Percentiles rank a stretch among this genome's conserved stretches.
Conservation (phyloP, 2,329 filamentous ascomycete species). For the Aspergillus hiratsukae region DNA sequence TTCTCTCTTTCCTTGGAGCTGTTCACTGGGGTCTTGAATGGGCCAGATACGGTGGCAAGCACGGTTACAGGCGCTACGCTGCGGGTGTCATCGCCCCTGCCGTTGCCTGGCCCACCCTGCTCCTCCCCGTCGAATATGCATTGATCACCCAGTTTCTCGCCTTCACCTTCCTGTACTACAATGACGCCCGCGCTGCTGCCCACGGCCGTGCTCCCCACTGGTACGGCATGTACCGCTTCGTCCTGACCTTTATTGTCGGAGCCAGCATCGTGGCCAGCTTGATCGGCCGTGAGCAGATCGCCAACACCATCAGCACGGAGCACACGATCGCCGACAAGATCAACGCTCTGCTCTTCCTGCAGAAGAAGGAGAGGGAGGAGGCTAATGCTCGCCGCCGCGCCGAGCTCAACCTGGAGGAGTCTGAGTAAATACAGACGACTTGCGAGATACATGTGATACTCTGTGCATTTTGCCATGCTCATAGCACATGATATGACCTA, state of each 20-base stretch:
- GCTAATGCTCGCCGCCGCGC: conserved; percentile 34
- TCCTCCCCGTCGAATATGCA: conserved; percentile 79
- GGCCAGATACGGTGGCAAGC: conserved; percentile 61
- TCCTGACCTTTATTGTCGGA: conserved; percentile 85
- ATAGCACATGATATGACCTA: background rate
- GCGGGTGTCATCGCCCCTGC: conserved; percentile 75
- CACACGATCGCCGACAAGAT: conserved; percentile 48
- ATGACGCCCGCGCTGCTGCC: conserved; percentile 67
- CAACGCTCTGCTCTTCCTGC: conserved; percentile 47
- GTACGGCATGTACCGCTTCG: conserved; percentile 88
- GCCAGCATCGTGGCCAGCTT: conserved; percentile 74
- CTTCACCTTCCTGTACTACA: conserved; percentile 82
- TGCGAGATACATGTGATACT: background rate
- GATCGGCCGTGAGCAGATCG: conserved; percentile 75
- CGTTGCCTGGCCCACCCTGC: conserved; percentile 82
- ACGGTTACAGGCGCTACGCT: conserved; percentile 76
- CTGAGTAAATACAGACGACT: conserved; percentile 26
- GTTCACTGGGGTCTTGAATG: conserved; percentile 93
- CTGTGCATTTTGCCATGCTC: background rate
- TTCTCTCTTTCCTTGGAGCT: conserved; percentile 89
- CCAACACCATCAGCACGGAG: conserved; percentile 30
- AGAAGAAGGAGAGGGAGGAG: conserved; percentile 45
- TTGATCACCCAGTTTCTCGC: conserved; percentile 80
- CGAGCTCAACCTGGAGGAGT: conserved; percentile 24
- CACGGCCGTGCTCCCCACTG: conserved; percentile 76